Evolutionary conservation across 306 rosid species (phyloP).

Genomic region (Dalbergia oliveri): DNA sequence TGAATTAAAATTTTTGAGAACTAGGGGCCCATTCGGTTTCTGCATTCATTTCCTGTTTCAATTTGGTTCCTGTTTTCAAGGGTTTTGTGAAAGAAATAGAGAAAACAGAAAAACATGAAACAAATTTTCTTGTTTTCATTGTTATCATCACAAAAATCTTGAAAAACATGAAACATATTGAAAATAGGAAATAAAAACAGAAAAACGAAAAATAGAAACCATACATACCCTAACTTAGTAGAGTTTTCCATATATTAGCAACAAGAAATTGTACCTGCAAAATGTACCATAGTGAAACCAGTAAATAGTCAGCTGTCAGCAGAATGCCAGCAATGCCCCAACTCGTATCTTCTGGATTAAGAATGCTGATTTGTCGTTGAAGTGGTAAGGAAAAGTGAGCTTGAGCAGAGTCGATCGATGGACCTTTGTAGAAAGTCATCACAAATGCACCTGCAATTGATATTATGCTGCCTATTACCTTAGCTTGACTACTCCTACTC

Average conservation of each 20-base stretch:
- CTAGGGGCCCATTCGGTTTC: background rate
- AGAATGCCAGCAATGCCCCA: constrained; percentile 80
- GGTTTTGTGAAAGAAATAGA: too few relatives aligned
- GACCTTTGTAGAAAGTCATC: constrained; percentile 80
- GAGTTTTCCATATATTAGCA: background rate
- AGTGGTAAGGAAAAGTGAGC: constrained; percentile 38
- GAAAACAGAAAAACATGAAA: too few relatives aligned
- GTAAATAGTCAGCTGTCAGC: constrained; percentile 67
- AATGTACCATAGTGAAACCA: constrained; percentile 85
- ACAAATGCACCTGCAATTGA: constrained; percentile 91
- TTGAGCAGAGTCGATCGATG: constrained; percentile 49
- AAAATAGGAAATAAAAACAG: too few relatives aligned
- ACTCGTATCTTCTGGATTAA: constrained; percentile 49
- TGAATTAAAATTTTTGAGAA: background rate
- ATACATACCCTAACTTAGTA: background rate
- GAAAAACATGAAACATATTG: too few relatives aligned
- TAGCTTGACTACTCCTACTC: constrained; percentile 81
- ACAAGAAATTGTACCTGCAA: constrained; percentile 64
- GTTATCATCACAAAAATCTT: too few relatives aligned
- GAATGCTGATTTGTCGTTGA: constrained; percentile 43
- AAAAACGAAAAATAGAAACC: too few relatives aligned
- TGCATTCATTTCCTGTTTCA: too few relatives aligned
- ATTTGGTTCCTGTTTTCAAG: too few relatives aligned
- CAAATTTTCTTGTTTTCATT: too few relatives aligned
- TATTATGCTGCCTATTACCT: constrained; percentile 76